Evolutionary conservation across 2,329 filamentous ascomycete genomes (phyloP).

Genomic region (Phoma sp.): DNA sequence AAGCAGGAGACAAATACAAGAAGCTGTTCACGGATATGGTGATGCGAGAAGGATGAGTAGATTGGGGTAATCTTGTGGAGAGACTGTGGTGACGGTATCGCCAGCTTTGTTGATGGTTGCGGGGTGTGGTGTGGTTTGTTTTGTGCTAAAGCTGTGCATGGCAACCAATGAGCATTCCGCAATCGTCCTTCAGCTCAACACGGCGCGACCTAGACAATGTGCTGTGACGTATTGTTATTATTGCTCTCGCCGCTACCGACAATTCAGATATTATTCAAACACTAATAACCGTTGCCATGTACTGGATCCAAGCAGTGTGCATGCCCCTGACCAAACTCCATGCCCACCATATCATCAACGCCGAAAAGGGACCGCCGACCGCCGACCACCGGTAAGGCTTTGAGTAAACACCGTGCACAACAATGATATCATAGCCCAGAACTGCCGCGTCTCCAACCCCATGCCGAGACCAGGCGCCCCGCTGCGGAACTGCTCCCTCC

Average conservation of each 20-base stretch:
- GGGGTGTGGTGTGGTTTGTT: constrained; percentile 31
- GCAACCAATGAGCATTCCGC: constrained; percentile 36
- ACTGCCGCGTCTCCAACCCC: not conserved
- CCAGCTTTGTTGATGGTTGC: constrained; percentile 27
- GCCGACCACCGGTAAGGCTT: constrained; percentile 6
- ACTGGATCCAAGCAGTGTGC: not conserved
- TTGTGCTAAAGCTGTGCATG: constrained; percentile 32
- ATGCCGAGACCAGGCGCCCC: constrained; percentile 1
- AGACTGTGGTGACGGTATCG: constrained; percentile 14
- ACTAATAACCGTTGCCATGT: not conserved
- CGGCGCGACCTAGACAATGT: constrained; percentile 2
- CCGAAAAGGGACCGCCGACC: not conserved
- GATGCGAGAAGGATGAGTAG: not conserved
- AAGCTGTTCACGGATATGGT: not conserved
- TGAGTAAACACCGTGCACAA: constrained; percentile 13
- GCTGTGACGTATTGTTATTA: not conserved
- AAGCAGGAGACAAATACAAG: not conserved
- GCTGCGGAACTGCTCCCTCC: not conserved
- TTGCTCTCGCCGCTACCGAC: not conserved
- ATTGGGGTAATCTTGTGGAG: not conserved
- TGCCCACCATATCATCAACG: not conserved
- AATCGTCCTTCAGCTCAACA: constrained; percentile 4
- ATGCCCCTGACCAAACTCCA: not conserved
- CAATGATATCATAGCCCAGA: constrained; percentile 19
- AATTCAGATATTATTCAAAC: not conserved